Percentiles rank a stretch among this genome's conserved stretches.
phyloP scores from a whole-genome alignment of 169 alveolate genomes.

The Plasmodium gonderi region DNA sequence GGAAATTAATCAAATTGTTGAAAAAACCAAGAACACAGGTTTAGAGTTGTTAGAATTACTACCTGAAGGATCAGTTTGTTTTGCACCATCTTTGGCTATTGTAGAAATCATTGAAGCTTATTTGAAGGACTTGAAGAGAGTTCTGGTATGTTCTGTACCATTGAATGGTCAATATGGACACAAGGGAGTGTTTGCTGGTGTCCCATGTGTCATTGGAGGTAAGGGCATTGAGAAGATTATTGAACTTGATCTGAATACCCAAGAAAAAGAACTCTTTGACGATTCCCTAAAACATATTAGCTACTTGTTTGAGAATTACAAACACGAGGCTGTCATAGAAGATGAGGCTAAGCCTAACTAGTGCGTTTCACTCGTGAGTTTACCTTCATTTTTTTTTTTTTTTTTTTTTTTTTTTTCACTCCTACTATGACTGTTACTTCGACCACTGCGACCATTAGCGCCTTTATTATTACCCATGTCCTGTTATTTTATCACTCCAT shows the following conservation, averaged over 20 bases:
- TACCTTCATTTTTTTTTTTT: background rate
- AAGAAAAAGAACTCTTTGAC: slow-evolving; percentile 78
- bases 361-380: background rate
- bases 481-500: background rate
- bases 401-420: background rate
- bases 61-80: slow-evolving; percentile 83
- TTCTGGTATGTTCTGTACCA: slow-evolving; percentile 83
- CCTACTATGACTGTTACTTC: background rate
- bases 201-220: slow-evolving; percentile 84
- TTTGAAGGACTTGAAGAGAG: slow-evolving; percentile 82
- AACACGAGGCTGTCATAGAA: slow-evolving; percentile 62
- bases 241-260: slow-evolving; percentile 78
- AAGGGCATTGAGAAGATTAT: slow-evolving; percentile 83
- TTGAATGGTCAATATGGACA: slow-evolving; percentile 83
- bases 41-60: slow-evolving; percentile 80
- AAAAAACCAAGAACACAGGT: slow-evolving; percentile 80
- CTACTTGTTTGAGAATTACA: slow-evolving; percentile 62
- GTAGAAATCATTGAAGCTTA: slow-evolving; percentile 83
- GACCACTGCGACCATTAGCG: no score
- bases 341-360: slow-evolving; percentile 54
- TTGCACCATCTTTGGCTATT: slow-evolving; percentile 86
- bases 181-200: slow-evolving; percentile 83
- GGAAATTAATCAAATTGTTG: slow-evolving; percentile 80
- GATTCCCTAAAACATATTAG: slow-evolving; percentile 75
- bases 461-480: background rate